phyloP scores from a whole-genome alignment of 2,329 filamentous ascomycete species.

The Colletotrichum abscissum region DNA sequence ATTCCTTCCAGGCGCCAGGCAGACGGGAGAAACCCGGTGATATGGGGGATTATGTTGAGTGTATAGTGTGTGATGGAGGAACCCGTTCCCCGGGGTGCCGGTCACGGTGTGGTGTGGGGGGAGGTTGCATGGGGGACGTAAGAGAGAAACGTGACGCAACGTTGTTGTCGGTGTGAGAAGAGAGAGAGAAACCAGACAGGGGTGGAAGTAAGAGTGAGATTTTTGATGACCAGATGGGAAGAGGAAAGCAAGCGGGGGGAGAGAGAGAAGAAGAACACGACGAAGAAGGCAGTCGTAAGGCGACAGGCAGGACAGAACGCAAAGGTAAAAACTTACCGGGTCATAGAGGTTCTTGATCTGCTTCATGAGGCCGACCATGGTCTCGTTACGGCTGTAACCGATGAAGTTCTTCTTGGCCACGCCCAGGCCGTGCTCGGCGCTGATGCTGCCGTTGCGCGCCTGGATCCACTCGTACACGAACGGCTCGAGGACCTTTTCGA shows the following conservation, averaged over 20 bases:
- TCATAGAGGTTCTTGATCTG: slow-evolving; percentile 95
- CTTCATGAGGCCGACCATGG: slow-evolving; percentile 91
- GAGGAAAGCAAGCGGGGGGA: not conserved
- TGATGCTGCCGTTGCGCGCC: slow-evolving; percentile 90
- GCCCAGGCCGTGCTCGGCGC: slow-evolving; percentile 94
- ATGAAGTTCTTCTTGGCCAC: slow-evolving; percentile 97
- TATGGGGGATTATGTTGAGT: not conserved
- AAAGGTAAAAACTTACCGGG: slow-evolving; percentile 71
- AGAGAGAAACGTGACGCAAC: not conserved
- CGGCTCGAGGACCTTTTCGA: slow-evolving; percentile 90
- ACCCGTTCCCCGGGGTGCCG: not conserved
- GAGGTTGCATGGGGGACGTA: not conserved
- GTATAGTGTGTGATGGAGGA: too few species aligned
- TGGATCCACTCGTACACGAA: slow-evolving; percentile 98
- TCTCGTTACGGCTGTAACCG: slow-evolving; percentile 89
- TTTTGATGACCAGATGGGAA: slow-evolving; percentile 23
- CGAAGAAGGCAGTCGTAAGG: slow-evolving; percentile 1
- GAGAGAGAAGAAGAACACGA: slow-evolving; percentile 1
- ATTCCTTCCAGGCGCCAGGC: slow-evolving; percentile 33
- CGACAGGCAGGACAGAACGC: not conserved
- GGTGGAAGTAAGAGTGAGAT: not conserved
- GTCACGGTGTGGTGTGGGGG: slow-evolving; percentile 7
- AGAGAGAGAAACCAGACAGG: not conserved
- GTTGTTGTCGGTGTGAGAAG: not conserved
- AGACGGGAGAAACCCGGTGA: slow-evolving; percentile 7